A percentile compares a stretch with the other conserved stretches of the same genome.
These are phyloP conservation scores for Aspergillus niger DNA, from an alignment of 2,329 filamentous ascomycete genomes.

Conservation along the genomic window DNA sequence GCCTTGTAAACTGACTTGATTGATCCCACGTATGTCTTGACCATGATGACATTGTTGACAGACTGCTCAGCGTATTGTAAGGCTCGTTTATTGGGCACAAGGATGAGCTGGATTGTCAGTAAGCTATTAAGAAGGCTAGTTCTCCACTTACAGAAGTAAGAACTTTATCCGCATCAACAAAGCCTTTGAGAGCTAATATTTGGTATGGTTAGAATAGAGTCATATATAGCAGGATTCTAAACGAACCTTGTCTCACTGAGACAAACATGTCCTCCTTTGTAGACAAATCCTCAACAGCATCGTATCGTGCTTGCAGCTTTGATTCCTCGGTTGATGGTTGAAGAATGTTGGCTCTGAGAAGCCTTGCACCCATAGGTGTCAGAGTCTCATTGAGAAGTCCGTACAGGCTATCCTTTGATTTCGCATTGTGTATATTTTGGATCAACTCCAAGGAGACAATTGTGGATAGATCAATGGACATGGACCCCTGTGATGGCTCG, in stretches of 20 bases:
- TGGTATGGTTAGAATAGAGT: conserved; percentile 9
- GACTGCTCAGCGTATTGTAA: conserved; percentile 74
- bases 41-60: conserved; percentile 81
- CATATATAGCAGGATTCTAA: background rate
- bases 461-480: conserved; percentile 93
- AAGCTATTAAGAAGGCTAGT: background rate
- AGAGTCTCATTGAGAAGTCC: conserved; percentile 81
- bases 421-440: conserved; percentile 76
- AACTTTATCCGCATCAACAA: conserved; percentile 77
- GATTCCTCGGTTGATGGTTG: conserved; percentile 77
- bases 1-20: conserved; percentile 69
- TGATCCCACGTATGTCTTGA: conserved; percentile 77
- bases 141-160: conserved; percentile 65
- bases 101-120: conserved; percentile 63
- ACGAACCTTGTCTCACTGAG: conserved; percentile 67
- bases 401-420: conserved; percentile 80
- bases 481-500: conserved; percentile 83
- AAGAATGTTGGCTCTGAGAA: conserved; percentile 81
- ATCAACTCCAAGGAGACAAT: conserved; percentile 86
- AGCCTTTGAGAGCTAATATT: conserved; percentile 65
- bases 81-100: conserved; percentile 67
- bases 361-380: conserved; percentile 84
- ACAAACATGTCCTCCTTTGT: conserved; percentile 84
- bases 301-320: conserved; percentile 72
- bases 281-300: conserved; percentile 80